Conservation (phyloP, 192 early-diverging fungal genomes). For the Umbelopsis sp. region DNA sequence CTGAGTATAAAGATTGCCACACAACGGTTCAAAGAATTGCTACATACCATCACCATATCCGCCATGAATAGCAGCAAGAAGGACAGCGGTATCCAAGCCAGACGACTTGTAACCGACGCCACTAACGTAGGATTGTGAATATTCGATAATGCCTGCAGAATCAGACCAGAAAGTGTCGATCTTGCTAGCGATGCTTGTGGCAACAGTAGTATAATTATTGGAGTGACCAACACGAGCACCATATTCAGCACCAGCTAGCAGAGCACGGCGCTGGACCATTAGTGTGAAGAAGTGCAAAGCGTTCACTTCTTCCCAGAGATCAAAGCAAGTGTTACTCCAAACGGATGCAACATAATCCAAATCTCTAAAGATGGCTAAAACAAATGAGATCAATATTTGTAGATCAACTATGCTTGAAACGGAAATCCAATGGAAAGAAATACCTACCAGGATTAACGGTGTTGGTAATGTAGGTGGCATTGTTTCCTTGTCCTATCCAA, state of each 20-base stretch:
- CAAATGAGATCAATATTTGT: neutral
- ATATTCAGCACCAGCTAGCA: conserved; percentile 57
- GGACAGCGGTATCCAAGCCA: conserved; percentile 59
- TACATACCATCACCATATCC: conserved; percentile 32
- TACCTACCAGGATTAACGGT: conserved; percentile 33
- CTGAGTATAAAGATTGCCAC: neutral
- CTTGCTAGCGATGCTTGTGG: conserved; percentile 30
- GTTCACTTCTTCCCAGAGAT: conserved; percentile 82
- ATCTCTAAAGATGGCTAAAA: conserved; percentile 48
- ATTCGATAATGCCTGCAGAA: conserved; percentile 32
- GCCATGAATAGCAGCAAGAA: conserved; percentile 59
- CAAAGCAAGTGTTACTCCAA: conserved; percentile 49
- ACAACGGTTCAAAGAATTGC: conserved; percentile 3
- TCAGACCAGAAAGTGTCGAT: conserved; percentile 52
- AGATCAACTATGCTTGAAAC: neutral
- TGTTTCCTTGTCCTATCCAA: conserved; percentile 37
- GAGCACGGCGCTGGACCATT: conserved; percentile 60
- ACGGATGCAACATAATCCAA: conserved; percentile 60
- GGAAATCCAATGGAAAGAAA: too few relatives aligned
- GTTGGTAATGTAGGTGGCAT: conserved; percentile 26
- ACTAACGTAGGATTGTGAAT: conserved; percentile 40
- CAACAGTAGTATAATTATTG: conserved; percentile 36
- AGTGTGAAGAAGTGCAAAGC: conserved; percentile 74
- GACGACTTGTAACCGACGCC: conserved; percentile 49
- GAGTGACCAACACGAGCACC: conserved; percentile 42